Evolutionary conservation across 2,329 filamentous ascomycete species (phyloP).

Genomic region (Fusarium sp.): DNA sequence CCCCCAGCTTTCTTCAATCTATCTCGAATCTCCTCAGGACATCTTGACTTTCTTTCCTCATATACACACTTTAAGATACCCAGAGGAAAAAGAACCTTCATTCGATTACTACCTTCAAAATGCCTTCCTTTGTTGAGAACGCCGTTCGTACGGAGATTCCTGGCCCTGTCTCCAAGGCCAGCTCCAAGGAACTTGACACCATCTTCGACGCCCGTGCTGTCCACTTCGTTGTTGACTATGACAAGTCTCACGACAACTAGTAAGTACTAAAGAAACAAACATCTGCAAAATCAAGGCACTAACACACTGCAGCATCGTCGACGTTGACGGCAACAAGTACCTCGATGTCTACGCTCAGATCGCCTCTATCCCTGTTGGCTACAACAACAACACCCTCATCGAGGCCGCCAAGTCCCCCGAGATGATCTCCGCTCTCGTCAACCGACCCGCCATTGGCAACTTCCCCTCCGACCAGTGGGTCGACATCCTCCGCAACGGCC

Average conservation of each 20-base stretch:
- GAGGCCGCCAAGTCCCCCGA: slow-evolving; percentile 74
- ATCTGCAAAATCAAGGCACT: background rate
- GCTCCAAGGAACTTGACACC: slow-evolving; percentile 56
- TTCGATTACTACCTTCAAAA: slow-evolving; percentile 36
- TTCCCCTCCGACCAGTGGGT: slow-evolving; percentile 83
- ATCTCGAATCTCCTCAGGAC: slow-evolving; percentile 30
- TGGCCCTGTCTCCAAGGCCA: slow-evolving; percentile 54
- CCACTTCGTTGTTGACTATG: slow-evolving; percentile 64
- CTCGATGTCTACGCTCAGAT: slow-evolving; percentile 78
- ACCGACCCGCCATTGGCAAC: slow-evolving; percentile 82
- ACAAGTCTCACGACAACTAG: slow-evolving; percentile 65
- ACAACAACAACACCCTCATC: slow-evolving; percentile 79
- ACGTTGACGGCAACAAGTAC: slow-evolving; percentile 61
- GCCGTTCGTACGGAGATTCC: slow-evolving; percentile 53
- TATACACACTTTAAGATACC: slow-evolving; percentile 22
- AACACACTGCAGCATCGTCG: slow-evolving; percentile 52
- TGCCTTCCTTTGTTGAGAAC: slow-evolving; percentile 50
- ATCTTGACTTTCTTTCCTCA: slow-evolving; percentile 32
- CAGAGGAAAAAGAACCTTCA: slow-evolving; percentile 18
- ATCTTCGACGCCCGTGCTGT: slow-evolving; percentile 64
- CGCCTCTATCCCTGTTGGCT: slow-evolving; percentile 84
- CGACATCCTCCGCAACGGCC: slow-evolving; percentile 75
- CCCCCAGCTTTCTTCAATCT: slow-evolving; percentile 28
- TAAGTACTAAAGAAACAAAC: slow-evolving; percentile 4
- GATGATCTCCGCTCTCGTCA: slow-evolving; percentile 79